phyloP scores from a whole-genome alignment of 2,329 filamentous ascomycete species.

The Diplodia sapinea region DNA sequence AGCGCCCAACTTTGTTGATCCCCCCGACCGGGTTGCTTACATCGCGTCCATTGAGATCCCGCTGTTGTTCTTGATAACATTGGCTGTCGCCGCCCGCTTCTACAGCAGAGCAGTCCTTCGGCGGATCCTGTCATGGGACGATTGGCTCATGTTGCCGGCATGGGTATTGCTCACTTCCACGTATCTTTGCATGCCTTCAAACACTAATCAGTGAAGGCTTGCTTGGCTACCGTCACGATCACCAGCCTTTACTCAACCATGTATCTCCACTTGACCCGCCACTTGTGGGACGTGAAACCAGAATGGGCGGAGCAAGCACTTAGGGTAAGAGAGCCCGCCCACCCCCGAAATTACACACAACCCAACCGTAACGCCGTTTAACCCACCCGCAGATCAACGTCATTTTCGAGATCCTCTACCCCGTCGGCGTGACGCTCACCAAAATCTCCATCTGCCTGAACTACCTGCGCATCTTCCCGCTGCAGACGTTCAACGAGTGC shows the following conservation, averaged over 20 bases:
- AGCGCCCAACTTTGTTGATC: constrained; percentile 31
- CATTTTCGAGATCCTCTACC: constrained; percentile 51
- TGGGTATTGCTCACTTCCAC: constrained; percentile 33
- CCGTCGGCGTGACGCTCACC: constrained; percentile 32
- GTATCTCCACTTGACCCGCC: constrained; percentile 28
- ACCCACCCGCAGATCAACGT: constrained; percentile 36
- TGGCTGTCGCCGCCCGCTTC: constrained; percentile 34
- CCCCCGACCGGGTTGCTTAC: constrained; percentile 18
- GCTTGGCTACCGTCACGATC: constrained; percentile 11
- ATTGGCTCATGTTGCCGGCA: constrained; percentile 40
- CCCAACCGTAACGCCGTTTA: neutral
- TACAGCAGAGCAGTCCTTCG: constrained; percentile 38
- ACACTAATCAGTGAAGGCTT: constrained; percentile 2
- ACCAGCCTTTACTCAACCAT: constrained; percentile 22
- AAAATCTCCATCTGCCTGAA: constrained; percentile 42
- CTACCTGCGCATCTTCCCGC: constrained; percentile 41
- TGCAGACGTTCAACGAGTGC: constrained; percentile 36
- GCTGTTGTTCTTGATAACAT: constrained; percentile 27
- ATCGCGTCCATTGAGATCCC: constrained; percentile 30
- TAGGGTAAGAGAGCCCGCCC: constrained; percentile 35
- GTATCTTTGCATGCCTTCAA: neutral
- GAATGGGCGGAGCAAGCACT: constrained; percentile 37
- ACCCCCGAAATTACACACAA: no score
- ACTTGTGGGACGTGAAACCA: constrained; percentile 41
- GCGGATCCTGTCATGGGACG: constrained; percentile 37